Evolutionary conservation across 1,139 yeast species (phyloP), one percentile per base, ranked within the genome.

Genomic region (Scheffersomyces titani): DNA sequence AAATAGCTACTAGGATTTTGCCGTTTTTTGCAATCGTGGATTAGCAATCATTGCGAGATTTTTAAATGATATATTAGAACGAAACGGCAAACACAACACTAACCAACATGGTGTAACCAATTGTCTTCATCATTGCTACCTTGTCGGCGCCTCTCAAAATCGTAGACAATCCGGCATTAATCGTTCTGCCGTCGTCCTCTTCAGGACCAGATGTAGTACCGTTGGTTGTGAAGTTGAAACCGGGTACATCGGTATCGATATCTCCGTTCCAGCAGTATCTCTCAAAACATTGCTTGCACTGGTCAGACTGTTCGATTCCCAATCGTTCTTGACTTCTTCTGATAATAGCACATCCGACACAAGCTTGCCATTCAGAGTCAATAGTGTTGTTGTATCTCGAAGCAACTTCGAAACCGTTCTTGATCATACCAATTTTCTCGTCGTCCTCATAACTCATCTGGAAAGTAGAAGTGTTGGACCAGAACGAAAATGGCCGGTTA

Each of bases 341-440:
- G 47, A 78, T 75, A 48, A 78, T 67, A 16, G 82, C 83, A 68
- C 82, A 78, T 51, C 71, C 77, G 16, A 78, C 78, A 67, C 83
- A 78, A 5, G 76, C 74, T 3, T 70, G 69, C 77, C 78, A 78
- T 46, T 74, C 73, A 1, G 62, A 57, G 59, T 78, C 82, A 53
- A 76, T 65, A 6, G 81, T 72, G 19, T 67, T 66, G 63, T 68
- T 74, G 67, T 64, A 59, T 22, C 70, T 57, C 19, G 71, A 63
- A 22, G 71, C 70, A 3, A 61, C 64, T 57, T 69, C 73, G 52
- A 70, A 77, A 1, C 82, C 82, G 61, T 78, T 78, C 48, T 66
- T 65, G 52, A 78, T 68, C 76, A 78, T 74, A 0, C 72, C 73
- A 47, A 69, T 68, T 63, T 76, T 76, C 57, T 77, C 78, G 40